Conservation (phyloP, 768 basidiomycete species). For the Pulveroboletus sp. region DNA sequence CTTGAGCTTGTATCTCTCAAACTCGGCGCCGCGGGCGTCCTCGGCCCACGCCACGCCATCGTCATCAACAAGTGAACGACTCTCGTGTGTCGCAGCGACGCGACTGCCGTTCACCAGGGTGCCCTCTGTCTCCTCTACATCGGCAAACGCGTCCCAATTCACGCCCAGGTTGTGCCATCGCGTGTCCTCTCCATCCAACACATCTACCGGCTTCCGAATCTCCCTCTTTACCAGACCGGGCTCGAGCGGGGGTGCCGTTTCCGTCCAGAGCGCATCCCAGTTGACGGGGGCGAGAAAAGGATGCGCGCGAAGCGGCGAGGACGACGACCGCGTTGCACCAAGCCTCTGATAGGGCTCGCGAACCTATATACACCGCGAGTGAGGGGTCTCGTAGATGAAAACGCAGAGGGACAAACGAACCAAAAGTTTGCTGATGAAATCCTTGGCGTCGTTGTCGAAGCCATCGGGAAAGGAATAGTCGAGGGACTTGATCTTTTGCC, state of each 20-base stretch:
- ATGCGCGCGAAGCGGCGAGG: constrained; percentile 52
- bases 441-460: constrained; percentile 77
- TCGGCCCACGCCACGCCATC: constrained; percentile 54
- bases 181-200: constrained; percentile 24
- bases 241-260: constrained; percentile 54
- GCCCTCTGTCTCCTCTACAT: constrained; percentile 14
- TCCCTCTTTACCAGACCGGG: constrained; percentile 55
- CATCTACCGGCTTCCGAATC: neutral
- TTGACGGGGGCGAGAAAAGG: constrained; percentile 55
- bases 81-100: neutral
- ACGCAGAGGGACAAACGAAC: constrained; percentile 35
- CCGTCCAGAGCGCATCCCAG: constrained; percentile 66
- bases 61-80: neutral
- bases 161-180: constrained; percentile 53
- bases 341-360: constrained; percentile 56
- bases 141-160: constrained; percentile 50
- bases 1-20: constrained; percentile 23
- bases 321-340: constrained; percentile 44
- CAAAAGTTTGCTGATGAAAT: constrained; percentile 73
- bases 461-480: constrained; percentile 85
- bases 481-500: constrained; percentile 87
- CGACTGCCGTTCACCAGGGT: neutral
- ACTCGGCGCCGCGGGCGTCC: constrained; percentile 39
- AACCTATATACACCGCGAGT: constrained; percentile 42
- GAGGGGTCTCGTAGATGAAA: neutral